phyloP scores from a whole-genome alignment of 2,329 filamentous ascomycete genomes.

The Penicillium psychrosexuale region DNA sequence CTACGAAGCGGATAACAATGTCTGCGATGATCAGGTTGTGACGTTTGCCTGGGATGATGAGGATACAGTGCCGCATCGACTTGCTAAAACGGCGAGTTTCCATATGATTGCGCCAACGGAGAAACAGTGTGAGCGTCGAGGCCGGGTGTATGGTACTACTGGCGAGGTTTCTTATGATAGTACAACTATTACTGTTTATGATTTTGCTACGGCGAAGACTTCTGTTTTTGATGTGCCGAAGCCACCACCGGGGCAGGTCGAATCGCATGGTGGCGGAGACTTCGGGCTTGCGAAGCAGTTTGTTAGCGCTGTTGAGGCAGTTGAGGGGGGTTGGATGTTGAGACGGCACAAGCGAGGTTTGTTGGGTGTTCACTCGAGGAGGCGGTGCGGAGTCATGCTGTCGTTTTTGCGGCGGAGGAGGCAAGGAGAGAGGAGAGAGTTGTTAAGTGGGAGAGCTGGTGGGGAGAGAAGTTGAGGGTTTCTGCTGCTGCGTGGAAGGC shows the following conservation, averaged over 20 bases:
- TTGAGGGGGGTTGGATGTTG: constrained; percentile 67
- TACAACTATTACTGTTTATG: constrained; percentile 68
- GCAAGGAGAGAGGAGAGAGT: constrained; percentile 68
- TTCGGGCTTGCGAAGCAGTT: constrained; percentile 78
- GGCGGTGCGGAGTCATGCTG: constrained; percentile 80
- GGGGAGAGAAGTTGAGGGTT: constrained; percentile 54
- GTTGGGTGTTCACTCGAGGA: constrained; percentile 85
- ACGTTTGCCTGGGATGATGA: constrained; percentile 85
- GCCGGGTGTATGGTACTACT: constrained; percentile 77
- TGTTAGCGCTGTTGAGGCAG: constrained; percentile 73
- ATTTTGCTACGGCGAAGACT: constrained; percentile 60
- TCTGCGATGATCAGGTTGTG: constrained; percentile 88
- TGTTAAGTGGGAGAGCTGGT: constrained; percentile 75
- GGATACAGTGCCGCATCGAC: constrained; percentile 42
- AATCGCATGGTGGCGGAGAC: constrained; percentile 71
- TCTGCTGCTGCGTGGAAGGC: constrained; percentile 10
- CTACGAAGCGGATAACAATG: constrained; percentile 88
- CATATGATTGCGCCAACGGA: constrained; percentile 93
- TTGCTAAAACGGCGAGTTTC: constrained; percentile 80
- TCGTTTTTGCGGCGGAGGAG: constrained; percentile 93
- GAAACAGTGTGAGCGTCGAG: constrained; percentile 80
- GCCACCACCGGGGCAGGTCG: constrained; percentile 54
- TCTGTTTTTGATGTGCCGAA: constrained; percentile 59
- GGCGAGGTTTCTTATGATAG: constrained; percentile 89
- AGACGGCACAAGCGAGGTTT: constrained; percentile 68